phyloP scores from a whole-genome alignment of 2,329 filamentous ascomycete species.

The Fonsecaea multimorphosa region DNA sequence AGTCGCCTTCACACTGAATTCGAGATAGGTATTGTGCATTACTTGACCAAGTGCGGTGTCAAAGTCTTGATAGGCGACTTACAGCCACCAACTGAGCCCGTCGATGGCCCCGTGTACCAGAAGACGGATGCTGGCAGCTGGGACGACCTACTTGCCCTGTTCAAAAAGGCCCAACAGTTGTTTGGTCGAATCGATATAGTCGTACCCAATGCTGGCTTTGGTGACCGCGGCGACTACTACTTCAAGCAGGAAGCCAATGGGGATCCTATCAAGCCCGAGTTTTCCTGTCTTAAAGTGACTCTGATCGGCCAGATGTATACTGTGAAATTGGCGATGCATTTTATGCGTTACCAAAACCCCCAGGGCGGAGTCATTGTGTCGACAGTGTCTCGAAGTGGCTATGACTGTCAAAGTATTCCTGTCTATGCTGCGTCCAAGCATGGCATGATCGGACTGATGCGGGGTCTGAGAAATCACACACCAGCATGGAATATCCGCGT shows the following conservation, averaged over 20 bases:
- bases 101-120: neutral
- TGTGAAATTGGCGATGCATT: neutral
- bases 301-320: constrained; percentile 4
- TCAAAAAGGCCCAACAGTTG: neutral
- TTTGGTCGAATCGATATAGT: constrained; percentile 1
- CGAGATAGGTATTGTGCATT: neutral
- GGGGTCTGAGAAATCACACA: neutral
- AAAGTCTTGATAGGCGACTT: constrained; percentile 2
- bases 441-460: neutral
- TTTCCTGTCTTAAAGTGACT: neutral
- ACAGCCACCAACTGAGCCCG: neutral
- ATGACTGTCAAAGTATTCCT: neutral
- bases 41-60: constrained; percentile 1
- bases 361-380: constrained; percentile 5
- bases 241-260: neutral
- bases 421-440: neutral
- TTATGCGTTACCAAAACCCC: neutral
- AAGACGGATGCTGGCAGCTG: constrained; percentile 2
- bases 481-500: neutral
- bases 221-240: neutral
- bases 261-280: constrained; percentile 1
- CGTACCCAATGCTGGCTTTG: constrained; percentile 1
- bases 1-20: neutral
- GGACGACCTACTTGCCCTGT: constrained; percentile 2
- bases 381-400: constrained; percentile 1